These are phyloP conservation scores for Coemansia sp. DNA, from an alignment of 192 early-diverging fungal species.

Conservation along the genomic window DNA sequence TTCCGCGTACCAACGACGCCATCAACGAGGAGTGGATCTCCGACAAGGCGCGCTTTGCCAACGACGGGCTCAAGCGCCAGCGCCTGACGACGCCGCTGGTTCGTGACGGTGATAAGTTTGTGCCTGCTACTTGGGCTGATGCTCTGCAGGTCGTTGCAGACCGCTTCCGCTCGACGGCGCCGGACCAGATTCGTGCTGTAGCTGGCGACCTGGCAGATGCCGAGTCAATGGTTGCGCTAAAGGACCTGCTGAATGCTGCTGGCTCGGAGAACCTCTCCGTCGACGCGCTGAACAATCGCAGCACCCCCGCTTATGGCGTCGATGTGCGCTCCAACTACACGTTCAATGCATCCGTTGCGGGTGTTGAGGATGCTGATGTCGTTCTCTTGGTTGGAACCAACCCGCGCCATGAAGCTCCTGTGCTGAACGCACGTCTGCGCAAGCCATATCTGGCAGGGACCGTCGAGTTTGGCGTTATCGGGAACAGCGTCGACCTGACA, in stretches of 20 bases:
- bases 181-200: slow-evolving; percentile 73
- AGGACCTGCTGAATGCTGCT: slow-evolving; percentile 88
- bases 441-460: slow-evolving; percentile 87
- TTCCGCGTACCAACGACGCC: slow-evolving; percentile 96
- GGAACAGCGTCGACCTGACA: slow-evolving; percentile 75
- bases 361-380: slow-evolving; percentile 91
- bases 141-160: slow-evolving; percentile 75
- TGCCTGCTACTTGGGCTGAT: slow-evolving; percentile 81
- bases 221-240: slow-evolving; percentile 89
- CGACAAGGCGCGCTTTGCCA: slow-evolving; percentile 94
- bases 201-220: slow-evolving; percentile 94
- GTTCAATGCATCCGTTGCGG: slow-evolving; percentile 79
- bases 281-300: slow-evolving; percentile 55
- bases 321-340: slow-evolving; percentile 92
- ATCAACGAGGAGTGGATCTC: slow-evolving; percentile 99
- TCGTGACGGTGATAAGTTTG: slow-evolving; percentile 79
- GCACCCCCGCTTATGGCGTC: slow-evolving; percentile 52
- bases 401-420: slow-evolving; percentile 93
- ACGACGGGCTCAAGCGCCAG: slow-evolving; percentile 95
- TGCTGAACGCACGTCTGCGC: slow-evolving; percentile 94
- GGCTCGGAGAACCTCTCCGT: slow-evolving; percentile 84
- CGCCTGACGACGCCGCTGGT: slow-evolving; percentile 90
- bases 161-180: slow-evolving; percentile 60
- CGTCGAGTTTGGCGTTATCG: slow-evolving; percentile 80
- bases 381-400: slow-evolving; percentile 92